Evolutionary conservation across 2,329 filamentous ascomycete species (phyloP), one percentile per base, ranked within the genome.

Genomic region (Apiospora aurea): DNA sequence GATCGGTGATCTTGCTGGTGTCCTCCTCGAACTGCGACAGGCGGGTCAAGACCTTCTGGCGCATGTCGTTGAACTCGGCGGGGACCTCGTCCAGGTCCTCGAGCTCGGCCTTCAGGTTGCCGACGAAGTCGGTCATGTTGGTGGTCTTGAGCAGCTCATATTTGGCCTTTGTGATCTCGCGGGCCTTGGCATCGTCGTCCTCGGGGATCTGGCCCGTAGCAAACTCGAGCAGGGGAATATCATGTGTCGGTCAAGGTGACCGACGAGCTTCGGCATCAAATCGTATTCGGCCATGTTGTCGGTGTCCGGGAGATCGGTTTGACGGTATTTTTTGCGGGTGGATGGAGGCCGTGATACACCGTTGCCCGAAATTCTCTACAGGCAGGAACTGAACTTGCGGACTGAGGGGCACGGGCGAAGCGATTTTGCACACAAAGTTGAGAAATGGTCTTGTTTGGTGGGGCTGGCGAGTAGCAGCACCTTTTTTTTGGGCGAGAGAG

Each of bases 81-180:
- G 96, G 95, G 71, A 93, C 86, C 74, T 94, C 89, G 73, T 93
- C 88, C 75, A 94, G 90, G 78, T 92, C 89, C 86, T 98, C 91
- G 76, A 99, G 90, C 80, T 98, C 93, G 82, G 93, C 93, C 88
- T 97, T 94, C 77, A 99, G 87, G 80, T 92, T 93, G 80, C 95
- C 95, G 71, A 98, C 94, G 82, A 97, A 99, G 85, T 99, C 96
- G 79, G 93, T 96, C 96, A 99, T 99, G 88, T 98, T 98, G 80
- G 96, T 98, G 83, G 95, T 92, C 87, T 97, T 96, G 77, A 99
- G 91, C 72, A 99, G 91, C 85, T 96, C 92, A 83, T 96, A 97
- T 85, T 97, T 97, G 78, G 95, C 91, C 81, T 93, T 90, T 75
- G 92, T 92, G 78, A 97, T 92, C 82, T 95, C 92, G 79, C 87